Evolutionary conservation across 2,329 filamentous ascomycete species (phyloP).

Genomic region (Plenodomus biglobosus): DNA sequence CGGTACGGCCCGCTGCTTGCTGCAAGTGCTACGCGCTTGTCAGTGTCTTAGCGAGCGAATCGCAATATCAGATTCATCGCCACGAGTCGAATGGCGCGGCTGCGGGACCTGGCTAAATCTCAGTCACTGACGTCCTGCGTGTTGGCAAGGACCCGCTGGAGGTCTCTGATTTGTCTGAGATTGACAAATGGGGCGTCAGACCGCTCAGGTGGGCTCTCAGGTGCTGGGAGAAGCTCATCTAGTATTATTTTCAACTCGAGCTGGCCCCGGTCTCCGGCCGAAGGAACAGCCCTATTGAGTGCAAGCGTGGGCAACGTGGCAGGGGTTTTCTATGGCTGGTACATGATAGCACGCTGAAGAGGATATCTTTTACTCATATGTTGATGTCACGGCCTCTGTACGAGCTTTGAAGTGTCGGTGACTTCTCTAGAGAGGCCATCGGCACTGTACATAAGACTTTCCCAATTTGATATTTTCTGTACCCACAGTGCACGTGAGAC

Average conservation of each 20-base stretch:
- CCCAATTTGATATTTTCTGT: constrained; percentile 7
- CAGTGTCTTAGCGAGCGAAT: constrained; percentile 33
- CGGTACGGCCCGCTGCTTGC: constrained; percentile 41
- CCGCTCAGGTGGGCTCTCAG: constrained; percentile 2
- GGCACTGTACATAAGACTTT: constrained; percentile 5
- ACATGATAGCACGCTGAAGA: neutral
- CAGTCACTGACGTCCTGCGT: constrained; percentile 8
- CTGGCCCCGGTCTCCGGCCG: neutral
- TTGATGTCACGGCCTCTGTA: constrained; percentile 27
- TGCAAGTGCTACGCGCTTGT: constrained; percentile 29
- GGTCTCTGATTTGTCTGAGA: constrained; percentile 15
- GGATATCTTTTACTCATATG: constrained; percentile 8
- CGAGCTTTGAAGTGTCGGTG: neutral
- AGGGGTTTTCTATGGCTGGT: constrained; percentile 1
- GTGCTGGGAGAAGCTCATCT: constrained; percentile 2
- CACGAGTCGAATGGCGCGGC: constrained; percentile 9
- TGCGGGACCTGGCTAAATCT: constrained; percentile 14
- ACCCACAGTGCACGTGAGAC: constrained; percentile 7
- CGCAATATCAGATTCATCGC: constrained; percentile 13
- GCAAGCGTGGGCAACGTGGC: neutral
- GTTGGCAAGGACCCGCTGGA: constrained; percentile 9
- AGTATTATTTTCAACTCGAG: neutral
- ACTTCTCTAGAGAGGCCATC: constrained; percentile 3
- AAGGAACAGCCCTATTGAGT: neutral
- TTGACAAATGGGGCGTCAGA: constrained; percentile 9